Base-by-base conservation (phyloP, 495 filamentous ascomycete species). In the Geopyxis carbonaria region DNA sequence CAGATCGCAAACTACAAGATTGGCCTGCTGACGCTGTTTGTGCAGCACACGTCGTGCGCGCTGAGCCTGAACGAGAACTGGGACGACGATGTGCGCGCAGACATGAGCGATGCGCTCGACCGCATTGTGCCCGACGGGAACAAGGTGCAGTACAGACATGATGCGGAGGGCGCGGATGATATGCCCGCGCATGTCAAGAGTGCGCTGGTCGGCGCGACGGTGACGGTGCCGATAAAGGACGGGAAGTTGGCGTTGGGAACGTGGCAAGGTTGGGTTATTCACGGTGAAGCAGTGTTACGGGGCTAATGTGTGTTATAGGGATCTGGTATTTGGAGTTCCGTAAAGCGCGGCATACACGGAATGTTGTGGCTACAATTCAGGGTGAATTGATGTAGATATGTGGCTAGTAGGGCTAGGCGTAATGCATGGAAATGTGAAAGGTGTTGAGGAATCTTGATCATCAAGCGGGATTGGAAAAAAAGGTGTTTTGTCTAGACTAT, bases 241-340 rank as follows among this genome's bases (percentile, higher is more conserved):
- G 89, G 89, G 7, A 73, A 69, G 48, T 58, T 97, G 56, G 70
- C 68, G 46, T 71, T 63, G 30, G 75, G 75, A 16, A 80, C 75
- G 5, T 80, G 75, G 68, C 69, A 73, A 40, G 52, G 55, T 50
- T 15, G 8, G 42, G 49, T 27, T 27, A 14, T 11, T 1, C 2
- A 5, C 22, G 28, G 7, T 4, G 9, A 27, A 23, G 13, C 6
- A 42, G 48, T 45, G 34, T 43, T 31, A 25, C 30, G 15, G 22
- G 34, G 34, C 31, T 42, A 22, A 39, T 31, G 9, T 2, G 0
- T 8, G 19, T 1, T 20, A 14, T 75, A 73, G 78, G 89, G 0
- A 83, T 95, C 40, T 97, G 85, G 84, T 86, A 87, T 56, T 57
- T 94, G 47, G 89, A 97, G 60, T 97, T 97, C 57, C 64, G 89